Base-by-base conservation (phyloP, 129 eudicot species). In the Flaveria bidentis region DNA sequence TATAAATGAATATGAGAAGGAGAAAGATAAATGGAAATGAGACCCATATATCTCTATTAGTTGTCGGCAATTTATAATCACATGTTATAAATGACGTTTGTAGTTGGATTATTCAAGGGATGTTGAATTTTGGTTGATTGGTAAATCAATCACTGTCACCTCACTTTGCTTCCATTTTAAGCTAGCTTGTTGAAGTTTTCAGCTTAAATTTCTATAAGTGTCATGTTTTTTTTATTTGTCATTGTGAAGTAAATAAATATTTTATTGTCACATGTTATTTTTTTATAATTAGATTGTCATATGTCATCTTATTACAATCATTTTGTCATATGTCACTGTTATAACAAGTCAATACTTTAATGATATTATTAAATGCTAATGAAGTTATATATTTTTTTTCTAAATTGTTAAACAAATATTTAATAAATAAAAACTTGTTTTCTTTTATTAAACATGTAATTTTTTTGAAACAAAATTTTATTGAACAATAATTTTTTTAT, bases 51-150 rank as follows among this genome's bases (percentile, higher is more conserved):
- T 9, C 14, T 30, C 9, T 26, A 13, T 18, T 56, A 20, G 14
- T 8, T 56, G 22, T 56, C 0, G 25, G 61, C 20, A 9, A 25
- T 58, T 58, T 17, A 11, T 9, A 52, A 52, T 52, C 58, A 3
- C 4, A n/a, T 52, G 58, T 22, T 28, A 22, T 25, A 23, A 60
- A 58, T 1, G 7, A 60, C n/a, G 36, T 60, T 60, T 60, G 18
- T 60, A 11, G 39, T 22, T 60, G 66, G 15, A 60, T 20, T 6
- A 11, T 22, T 62, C 44, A 14, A 28, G 13, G 30, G 67, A 62
- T 26, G 20, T 62, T 62, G 67, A 62, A 62, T 62, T 60, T 62
- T 62, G 67, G 44, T 62, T 30, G 44, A 62, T 62, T 61, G 67
- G 13, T 61, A 61, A 61, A 61, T 62, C 67, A 62, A 14, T 11